Base-by-base conservation (phyloP, 106 monocot genomes). In the Gastrodia elata region DNA sequence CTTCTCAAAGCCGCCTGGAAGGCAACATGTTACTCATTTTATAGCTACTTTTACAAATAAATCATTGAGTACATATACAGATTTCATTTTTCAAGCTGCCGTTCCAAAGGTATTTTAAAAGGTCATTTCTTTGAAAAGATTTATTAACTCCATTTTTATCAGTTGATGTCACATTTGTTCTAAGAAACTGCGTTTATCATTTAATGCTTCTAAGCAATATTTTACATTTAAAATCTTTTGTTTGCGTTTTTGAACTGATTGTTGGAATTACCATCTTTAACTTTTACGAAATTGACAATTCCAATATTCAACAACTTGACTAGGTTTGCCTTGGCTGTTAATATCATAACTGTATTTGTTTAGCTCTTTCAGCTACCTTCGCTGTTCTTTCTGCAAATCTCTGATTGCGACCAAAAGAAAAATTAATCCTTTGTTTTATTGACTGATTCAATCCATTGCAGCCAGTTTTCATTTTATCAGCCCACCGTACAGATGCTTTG, bases 11-110 rank as follows among this genome's bases (percentile, higher is more conserved):
- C 80, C 82, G 7, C 81, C 80, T 73, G 92, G 77, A 65, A 92
- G 88, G 58, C 92, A 83, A 28, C 84, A 96, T 81, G 75, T 72
- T 38, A 92, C 96, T 20, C 55, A 73, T 9, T 86, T 96, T 55
- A 59, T 86, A 37, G 90, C 96, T 56, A 88, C 78, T 38, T 96
- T 92, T 76, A 83, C 74, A 69, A 96, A 96, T 83, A 55, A 88
- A 75, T 84, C 92, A 57, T 78, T 82, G 15, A 83, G 77, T 78
- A 65, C 74, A 7, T 92, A 83, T 48, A 88, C 92, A 56, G 79
- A 90, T 88, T 96, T 96, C 70, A 70, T 96, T 74, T 96, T 96
- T 80, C 96, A 96, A 75, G 96, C 96, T 57, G 96, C 96, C 48
- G 96, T 96, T 49, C 96, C 96, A 48, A 96, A 96, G 89, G 96